phyloP scores from a whole-genome alignment of 805 yeast species.

The Saccharomycopsis olivae region DNA sequence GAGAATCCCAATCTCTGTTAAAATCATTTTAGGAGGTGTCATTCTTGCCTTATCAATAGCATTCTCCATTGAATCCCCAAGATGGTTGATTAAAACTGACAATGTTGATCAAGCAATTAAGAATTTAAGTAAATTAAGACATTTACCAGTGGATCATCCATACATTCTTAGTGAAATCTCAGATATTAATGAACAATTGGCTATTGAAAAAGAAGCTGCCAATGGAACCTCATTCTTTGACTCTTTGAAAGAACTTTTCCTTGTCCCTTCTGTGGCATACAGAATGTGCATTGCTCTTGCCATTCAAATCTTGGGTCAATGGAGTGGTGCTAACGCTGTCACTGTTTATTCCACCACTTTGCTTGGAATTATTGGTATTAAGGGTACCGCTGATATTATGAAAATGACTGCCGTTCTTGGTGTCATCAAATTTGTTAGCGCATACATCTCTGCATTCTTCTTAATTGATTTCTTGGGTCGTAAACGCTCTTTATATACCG shows the following conservation, averaged over 20 bases:
- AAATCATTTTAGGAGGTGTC: conserved; percentile 53
- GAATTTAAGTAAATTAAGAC: conserved; percentile 45
- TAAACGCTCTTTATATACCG: conserved; percentile 38
- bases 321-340: conserved; percentile 58
- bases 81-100: conserved; percentile 52
- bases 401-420: conserved; percentile 44
- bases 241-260: conserved; percentile 34
- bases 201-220: conserved; percentile 24
- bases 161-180: conserved; percentile 34
- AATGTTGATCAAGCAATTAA: conserved; percentile 44
- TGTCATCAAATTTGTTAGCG: conserved; percentile 39
- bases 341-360: conserved; percentile 48
- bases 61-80: conserved; percentile 67
- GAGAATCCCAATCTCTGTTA: conserved; percentile 64
- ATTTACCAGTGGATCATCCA: conserved; percentile 34
- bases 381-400: conserved; percentile 27
- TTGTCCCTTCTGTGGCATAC: conserved; percentile 32
- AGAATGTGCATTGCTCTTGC: conserved; percentile 35
- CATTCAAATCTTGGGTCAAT: conserved; percentile 46
- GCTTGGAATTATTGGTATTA: conserved; percentile 36
- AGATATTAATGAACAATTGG: conserved; percentile 27
- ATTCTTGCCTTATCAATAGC: conserved; percentile 51
- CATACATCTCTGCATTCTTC: conserved; percentile 42
- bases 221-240: conserved; percentile 35
- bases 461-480: conserved; percentile 40